A percentile compares a stretch with the other conserved stretches of the same genome.
Conservation (phyloP, 2,329 filamentous ascomycete species). For the Cytospora leucostoma region DNA sequence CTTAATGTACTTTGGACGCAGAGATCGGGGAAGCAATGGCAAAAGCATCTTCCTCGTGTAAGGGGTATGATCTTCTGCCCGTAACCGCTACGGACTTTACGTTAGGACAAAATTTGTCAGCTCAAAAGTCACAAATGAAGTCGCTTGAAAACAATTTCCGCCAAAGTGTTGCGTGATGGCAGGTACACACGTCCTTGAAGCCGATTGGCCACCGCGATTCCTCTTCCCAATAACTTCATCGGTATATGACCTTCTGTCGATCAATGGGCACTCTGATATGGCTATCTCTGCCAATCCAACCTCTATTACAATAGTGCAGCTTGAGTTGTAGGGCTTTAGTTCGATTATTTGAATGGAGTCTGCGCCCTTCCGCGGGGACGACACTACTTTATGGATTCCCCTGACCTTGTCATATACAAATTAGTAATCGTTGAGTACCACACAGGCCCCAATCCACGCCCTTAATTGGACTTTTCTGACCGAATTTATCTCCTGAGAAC, state of each 20-base stretch:
- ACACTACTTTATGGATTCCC: not conserved
- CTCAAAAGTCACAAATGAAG: not conserved
- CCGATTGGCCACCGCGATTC: too few species aligned
- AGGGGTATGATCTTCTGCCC: not conserved
- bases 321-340: too few species aligned
- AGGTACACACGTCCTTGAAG: too few species aligned
- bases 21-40: constrained; percentile 5
- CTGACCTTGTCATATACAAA: not conserved
- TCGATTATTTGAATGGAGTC: not conserved
- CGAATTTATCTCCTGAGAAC: not conserved
- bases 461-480: constrained; percentile 15
- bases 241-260: too few species aligned
- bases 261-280: too few species aligned
- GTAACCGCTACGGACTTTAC: constrained; percentile 2
- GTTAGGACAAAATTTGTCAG: not conserved
- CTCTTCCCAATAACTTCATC: too few species aligned
- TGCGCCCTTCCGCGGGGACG: constrained; percentile 12
- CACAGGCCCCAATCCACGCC: not conserved
- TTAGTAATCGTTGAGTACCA: not conserved
- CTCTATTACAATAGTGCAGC: not conserved
- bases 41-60: constrained; percentile 6
- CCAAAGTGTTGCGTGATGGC: too few species aligned
- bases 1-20: constrained; percentile 20
- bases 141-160: not conserved
- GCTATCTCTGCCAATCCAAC: not conserved